Base-by-base conservation (phyloP, 208 protist species). In the Leishmania guyanensis region DNA sequence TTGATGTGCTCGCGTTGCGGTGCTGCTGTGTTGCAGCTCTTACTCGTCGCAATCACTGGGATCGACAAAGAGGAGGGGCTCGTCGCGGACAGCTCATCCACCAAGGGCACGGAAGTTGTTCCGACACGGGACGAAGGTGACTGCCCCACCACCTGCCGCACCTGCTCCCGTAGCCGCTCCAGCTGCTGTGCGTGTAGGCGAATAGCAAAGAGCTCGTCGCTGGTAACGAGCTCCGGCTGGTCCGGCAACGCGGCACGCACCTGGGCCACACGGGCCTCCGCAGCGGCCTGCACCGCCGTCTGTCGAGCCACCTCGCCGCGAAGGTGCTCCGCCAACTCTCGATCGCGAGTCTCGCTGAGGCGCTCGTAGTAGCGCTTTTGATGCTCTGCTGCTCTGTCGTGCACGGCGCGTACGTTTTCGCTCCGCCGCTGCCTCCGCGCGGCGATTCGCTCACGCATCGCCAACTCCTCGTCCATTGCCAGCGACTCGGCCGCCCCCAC, bases 381-480 rank as follows among this genome's bases (percentile, higher is more conserved):
- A 53, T 26, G 53, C 50, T 77, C 73, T 20, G 36, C 22, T 56
- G 33, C 54, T 16, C 33, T 1, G 0, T n/a, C 29, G 9, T 33
- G 46, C 46, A 68, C 20, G n/a, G 5, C 48, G 29, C 62, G 66
- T 50, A 48, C 60, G 36, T 68, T 3, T 33, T 73, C 60, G 2
- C 36, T 71, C 77, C 69, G 64, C 64, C 60, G 77, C 60, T 43
- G 26, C 36, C 50, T 68, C 16, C 78, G 78, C 51, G 33, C 56
- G n/a, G 56, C 70, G 33, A 81, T 69, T 26, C 75, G 75, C 58
- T 78, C 75, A 17, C 77, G 77, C 66, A 86, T 75, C 10, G 78
- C 74, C 62, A 87, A 65, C 76, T 87, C 76, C 54, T 77, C 84
- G 43, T 77, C 53, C 84, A 81, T 81, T 46, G 69, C 54, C 70